These are phyloP conservation scores for Tetrapisispora pingtungensis DNA, from an alignment of 805 yeast species.

Conservation along the genomic window DNA sequence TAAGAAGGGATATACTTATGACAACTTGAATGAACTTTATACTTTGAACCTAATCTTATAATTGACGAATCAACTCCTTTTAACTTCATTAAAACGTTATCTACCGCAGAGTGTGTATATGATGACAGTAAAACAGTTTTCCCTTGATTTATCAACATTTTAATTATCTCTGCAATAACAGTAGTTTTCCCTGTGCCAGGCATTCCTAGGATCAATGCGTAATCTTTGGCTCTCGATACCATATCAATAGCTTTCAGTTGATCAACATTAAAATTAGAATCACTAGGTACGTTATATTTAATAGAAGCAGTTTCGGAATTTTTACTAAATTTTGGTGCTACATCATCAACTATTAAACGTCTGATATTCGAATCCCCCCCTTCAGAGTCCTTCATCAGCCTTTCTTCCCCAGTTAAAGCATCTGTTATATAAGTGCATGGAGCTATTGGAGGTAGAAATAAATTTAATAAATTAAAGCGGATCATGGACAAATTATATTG, in stretches of 20 bases:
- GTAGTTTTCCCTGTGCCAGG: conserved; percentile 98
- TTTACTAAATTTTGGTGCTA: conserved; percentile 21
- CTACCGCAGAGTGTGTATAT: conserved; percentile 93
- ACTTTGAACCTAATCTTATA: conserved; percentile 55
- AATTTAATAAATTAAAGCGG: conserved; percentile 60
- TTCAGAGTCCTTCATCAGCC: conserved; percentile 18
- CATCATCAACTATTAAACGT: conserved; percentile 27
- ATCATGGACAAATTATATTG: conserved; percentile 68
- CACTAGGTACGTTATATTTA: conserved; percentile 9
- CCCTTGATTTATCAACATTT: conserved; percentile 42
- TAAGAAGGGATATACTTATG: conserved; percentile 41
- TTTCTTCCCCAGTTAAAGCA: conserved; percentile 8
- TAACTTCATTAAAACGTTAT: conserved; percentile 77
- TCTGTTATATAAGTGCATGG: conserved; percentile 26
- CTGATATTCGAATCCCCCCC: conserved; percentile 31
- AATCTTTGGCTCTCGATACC: conserved; percentile 59
- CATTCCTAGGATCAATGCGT: conserved; percentile 83
- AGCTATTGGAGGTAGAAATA: conserved; percentile 38
- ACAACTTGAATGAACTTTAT: conserved; percentile 54
- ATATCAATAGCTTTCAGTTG: conserved; percentile 61
- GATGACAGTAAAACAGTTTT: conserved; percentile 72
- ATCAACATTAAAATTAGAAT: conserved; percentile 47
- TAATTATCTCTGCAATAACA: conserved; percentile 67
- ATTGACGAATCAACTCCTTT: conserved; percentile 36
- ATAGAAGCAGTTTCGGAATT: conserved; percentile 11